phyloP scores from a whole-genome alignment of 164 flowering plant species.

The Akebia trifoliata region DNA sequence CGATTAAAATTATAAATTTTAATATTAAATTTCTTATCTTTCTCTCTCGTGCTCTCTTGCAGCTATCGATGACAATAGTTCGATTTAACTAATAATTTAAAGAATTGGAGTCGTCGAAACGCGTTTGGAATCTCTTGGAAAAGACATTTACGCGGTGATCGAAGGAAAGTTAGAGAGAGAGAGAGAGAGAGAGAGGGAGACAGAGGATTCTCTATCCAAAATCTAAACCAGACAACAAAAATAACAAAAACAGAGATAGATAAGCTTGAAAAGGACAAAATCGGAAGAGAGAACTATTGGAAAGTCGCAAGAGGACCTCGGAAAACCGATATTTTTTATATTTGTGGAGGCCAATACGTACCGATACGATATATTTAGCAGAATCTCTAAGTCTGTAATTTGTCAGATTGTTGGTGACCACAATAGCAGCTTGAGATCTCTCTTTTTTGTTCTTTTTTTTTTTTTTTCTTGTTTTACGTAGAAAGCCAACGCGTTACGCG shows the following conservation, averaged over 20 bases:
- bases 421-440: no score
- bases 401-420: no score
- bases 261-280: constrained; percentile 8
- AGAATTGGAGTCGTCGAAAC: constrained; percentile 16
- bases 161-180: constrained; percentile 3
- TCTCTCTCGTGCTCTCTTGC: background rate
- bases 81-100: constrained; percentile 4
- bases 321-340: no score
- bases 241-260: background rate
- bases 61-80: background rate
- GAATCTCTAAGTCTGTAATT: no score
- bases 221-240: no score
- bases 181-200: constrained; percentile 1
- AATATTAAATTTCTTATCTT: background rate
- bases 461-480: no score
- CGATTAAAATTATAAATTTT: background rate
- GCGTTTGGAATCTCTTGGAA: constrained; percentile 31
- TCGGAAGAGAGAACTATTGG: constrained; percentile 10
- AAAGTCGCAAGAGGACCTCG: background rate
- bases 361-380: no score
- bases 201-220: no score
- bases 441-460: no score
- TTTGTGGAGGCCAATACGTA: no score
- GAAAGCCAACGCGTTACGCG: no score
- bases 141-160: constrained; percentile 28